Conservation (phyloP, 768 basidiomycete genomes). For the Lactarius indigo region DNA sequence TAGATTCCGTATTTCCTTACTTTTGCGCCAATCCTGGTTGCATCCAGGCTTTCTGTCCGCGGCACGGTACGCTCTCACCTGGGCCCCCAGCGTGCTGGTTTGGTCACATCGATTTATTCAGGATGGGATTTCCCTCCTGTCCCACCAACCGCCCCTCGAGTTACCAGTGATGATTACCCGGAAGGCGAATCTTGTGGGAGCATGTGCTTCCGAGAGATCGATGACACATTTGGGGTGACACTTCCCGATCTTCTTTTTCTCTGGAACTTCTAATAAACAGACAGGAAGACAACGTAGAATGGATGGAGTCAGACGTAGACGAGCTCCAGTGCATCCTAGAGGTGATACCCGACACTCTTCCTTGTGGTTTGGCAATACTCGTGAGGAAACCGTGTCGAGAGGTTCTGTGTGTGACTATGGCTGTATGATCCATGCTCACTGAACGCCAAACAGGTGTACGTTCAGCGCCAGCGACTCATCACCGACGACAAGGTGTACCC, state of each 20-base stretch:
- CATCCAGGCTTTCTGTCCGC: constrained; percentile 8
- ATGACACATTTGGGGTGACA: not conserved
- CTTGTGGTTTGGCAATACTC: constrained; percentile 24
- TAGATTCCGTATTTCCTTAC: constrained; percentile 26
- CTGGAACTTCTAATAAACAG: not conserved
- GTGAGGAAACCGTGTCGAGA: constrained; percentile 22
- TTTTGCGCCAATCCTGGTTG: constrained; percentile 28
- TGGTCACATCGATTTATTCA: not conserved
- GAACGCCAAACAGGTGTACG: constrained; percentile 6
- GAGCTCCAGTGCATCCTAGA: constrained; percentile 20
- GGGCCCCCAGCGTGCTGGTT: not conserved
- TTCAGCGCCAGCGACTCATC: constrained; percentile 15
- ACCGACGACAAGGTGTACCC: constrained; percentile 13
- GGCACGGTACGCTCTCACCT: constrained; percentile 12
- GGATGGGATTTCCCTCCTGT: not conserved
- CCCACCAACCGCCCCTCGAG: constrained; percentile 9
- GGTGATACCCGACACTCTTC: constrained; percentile 19
- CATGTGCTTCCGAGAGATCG: constrained; percentile 12
- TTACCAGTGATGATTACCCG: constrained; percentile 9
- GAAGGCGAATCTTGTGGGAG: constrained; percentile 2
- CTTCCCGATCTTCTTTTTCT: not conserved
- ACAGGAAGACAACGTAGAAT: constrained; percentile 4
- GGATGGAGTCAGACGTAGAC: constrained; percentile 14
- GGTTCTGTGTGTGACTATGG: not conserved
- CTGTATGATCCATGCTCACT: not conserved